Base-by-base conservation (phyloP, 129 eudicot species). In the Daucus carota region DNA sequence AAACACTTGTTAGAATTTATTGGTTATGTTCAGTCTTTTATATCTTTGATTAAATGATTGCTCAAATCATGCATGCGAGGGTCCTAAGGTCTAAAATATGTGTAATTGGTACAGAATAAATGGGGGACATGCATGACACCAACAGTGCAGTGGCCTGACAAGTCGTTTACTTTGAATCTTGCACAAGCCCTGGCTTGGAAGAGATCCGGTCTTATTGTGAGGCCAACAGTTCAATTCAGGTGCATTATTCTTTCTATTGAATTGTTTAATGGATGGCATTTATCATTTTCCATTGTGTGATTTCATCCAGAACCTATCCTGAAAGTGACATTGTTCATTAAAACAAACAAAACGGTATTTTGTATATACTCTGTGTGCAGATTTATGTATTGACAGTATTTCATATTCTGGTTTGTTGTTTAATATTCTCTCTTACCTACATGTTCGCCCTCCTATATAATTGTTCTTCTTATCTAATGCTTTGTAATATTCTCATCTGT, bases 101-200 rank as follows among this genome's bases (percentile, higher is more conserved):
- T 67, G 45, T 77, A 11, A 48, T 48, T 62, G 71, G 20, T 83
- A 80, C 82, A 94, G 98, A 94, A 89, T 81, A 91, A 91, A 76
- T 85, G 89, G 90, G 99, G 99, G 75, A 94, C 97, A 26, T 83
- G 88, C 73, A 81, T 94, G 57, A 94, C 97, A 8, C 99, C 99
- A 38, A 84, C 82, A 75, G 68, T 89, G 26, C 97, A 94, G 79
- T 91, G 87, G 99, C 99, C 99, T 24, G 97, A 91, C 33, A 86
- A 86, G 78, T 94, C 99, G 3, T 87, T 94, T 50, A 75, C 96
- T 1, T 62, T 94, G 85, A 92, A 92, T 31, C 48, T 94, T 74
- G 90, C 84, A 77, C 99, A 91, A 85, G 90, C 92, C 73, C 81
- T 94, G 81, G 99, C 97, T 70, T 94, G 97, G 99, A 89, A 91